Evolutionary conservation across 441 rosid species (phyloP), one percentile per base, ranked within the genome.

Genomic region (Adansonia madagascariensis): DNA sequence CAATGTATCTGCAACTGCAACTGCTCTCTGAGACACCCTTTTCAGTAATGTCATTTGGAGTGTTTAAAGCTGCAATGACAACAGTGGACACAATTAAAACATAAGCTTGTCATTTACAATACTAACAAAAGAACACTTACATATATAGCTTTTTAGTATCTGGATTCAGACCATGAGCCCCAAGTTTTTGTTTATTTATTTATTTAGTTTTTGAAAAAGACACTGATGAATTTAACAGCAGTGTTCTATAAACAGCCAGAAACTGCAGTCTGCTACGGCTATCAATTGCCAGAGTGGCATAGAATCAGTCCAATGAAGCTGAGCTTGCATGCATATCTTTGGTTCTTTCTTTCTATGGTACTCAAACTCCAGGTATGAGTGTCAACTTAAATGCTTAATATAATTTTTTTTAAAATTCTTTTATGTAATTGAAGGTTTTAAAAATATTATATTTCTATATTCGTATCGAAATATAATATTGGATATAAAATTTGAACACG

Each of bases 251-350:
- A 62, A 62, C 2, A 20, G 46, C 46, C 68, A 31, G 20, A 15
- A 63, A 6, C 68, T 63, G 3, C 46, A 31, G 68, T 63, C 31
- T 41, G 70, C 24, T 3, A 65, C 8, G 27, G 27, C 52, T 43
- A 18, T 9, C 31, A 9, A 43, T 65, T 63, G 71, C 52, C 71
- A 43, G 52, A 17, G 52, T 41, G 52, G 71, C 43, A 66, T 50
- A 17, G 52, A 44, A 66, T 66, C 71, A 66, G 52, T 41, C 52
- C 71, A 66, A 43, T 8, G 31, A 66, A 41, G 71, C 27, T 66
- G 71, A 66, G 71, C 10, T 18, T 35, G 68, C 46, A 63, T 63
- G 68, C 46, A 63, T 1, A 63, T 63, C 46, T 63, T 35, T 14
- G 46, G 17, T 6, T 31, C 10, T 62, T 62, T 62, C 35, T 31